Evolutionary conservation across 805 yeast species (phyloP).

Genomic region (Diddensiella transvaalensis): DNA sequence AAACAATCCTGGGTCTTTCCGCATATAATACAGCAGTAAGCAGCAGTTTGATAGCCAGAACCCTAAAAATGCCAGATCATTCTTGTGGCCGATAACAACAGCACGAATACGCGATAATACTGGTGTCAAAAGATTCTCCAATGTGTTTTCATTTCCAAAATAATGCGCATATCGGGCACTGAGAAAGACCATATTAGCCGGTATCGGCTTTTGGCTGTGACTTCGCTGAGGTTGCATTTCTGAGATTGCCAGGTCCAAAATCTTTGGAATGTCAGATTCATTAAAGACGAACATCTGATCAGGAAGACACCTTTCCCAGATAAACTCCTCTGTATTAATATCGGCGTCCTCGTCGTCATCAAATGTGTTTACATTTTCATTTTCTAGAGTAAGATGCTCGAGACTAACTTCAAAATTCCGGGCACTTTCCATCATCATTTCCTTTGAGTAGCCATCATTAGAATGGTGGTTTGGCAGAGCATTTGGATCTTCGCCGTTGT

Average conservation of each 20-base stretch:
- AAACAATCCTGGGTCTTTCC: constrained; percentile 52
- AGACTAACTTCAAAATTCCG: constrained; percentile 32
- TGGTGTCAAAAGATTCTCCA: constrained; percentile 33
- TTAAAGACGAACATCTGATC: constrained; percentile 40
- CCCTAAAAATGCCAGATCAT: constrained; percentile 46
- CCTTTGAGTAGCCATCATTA: constrained; percentile 9
- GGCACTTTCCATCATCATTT: constrained; percentile 29
- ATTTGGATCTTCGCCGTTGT: constrained; percentile 19
- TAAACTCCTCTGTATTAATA: constrained; percentile 29
- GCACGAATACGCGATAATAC: constrained; percentile 33
- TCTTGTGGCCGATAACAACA: constrained; percentile 31
- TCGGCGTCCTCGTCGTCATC: constrained; percentile 21
- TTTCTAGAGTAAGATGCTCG: constrained; percentile 19
- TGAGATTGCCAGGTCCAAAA: constrained; percentile 37
- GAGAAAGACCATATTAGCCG: constrained; percentile 42
- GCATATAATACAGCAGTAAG: constrained; percentile 70
- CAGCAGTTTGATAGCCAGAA: constrained; percentile 87
- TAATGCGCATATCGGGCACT: constrained; percentile 39
- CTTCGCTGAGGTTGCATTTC: constrained; percentile 36
- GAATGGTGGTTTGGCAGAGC: constrained; percentile 21
- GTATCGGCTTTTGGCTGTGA: constrained; percentile 36
- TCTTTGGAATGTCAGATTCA: constrained; percentile 35
- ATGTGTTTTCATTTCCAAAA: constrained; percentile 32
- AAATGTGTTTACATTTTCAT: constrained; percentile 7
- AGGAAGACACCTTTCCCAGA: constrained; percentile 40